Base-by-base conservation (phyloP, 148 eudicot species). In the Suaeda aralocaspica region DNA sequence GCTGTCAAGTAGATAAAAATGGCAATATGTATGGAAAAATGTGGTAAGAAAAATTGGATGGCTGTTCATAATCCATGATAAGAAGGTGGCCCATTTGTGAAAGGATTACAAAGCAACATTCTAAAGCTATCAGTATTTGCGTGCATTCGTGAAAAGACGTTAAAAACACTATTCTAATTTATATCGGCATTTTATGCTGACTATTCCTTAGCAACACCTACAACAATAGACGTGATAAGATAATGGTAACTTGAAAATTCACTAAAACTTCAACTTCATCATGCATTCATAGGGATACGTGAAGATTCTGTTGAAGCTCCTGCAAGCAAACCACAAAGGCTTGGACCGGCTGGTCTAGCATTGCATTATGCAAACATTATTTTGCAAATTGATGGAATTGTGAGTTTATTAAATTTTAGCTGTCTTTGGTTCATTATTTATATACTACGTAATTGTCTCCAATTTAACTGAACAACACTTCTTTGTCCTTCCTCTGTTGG, bases 281-380 rank as follows among this genome's bases (percentile, higher is more conserved):
- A 52, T 77, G 46, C 48, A 19, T 28, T 72, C 18, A 8, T 2
- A 78, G 77, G 77, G 56, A 50, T 64, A 76, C 31, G 4, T 28
- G 77, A 73, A 72, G 83, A 73, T 42, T 42, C 74, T 45, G 53
- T 14, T 62, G 71, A 80, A 59, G 66, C 4, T 44, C 52, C 59
- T 39, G 75, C 55, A 42, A 41, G 70, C 72, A 62, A 56, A 64
- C 34, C 63, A 55, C 78, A 75, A 69, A 76, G 78, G 73, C 80
- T 79, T 18, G 85, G 85, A 69, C 82, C 80, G 11, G 82, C 82
- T 66, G 85, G 85, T 46, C 80, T 82, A 69, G 80, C 85, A 64
- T 66, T 82, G 73, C 82, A 79, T 70, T 82, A 82, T 61, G 85
- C 85, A 13, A 78, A 82, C 52, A 76, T 82, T 44, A 82, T 79